These are phyloP conservation scores for Sphaerulina vaccinii DNA, from an alignment of 2,329 filamentous ascomycete genomes.

Conservation along the genomic window DNA sequence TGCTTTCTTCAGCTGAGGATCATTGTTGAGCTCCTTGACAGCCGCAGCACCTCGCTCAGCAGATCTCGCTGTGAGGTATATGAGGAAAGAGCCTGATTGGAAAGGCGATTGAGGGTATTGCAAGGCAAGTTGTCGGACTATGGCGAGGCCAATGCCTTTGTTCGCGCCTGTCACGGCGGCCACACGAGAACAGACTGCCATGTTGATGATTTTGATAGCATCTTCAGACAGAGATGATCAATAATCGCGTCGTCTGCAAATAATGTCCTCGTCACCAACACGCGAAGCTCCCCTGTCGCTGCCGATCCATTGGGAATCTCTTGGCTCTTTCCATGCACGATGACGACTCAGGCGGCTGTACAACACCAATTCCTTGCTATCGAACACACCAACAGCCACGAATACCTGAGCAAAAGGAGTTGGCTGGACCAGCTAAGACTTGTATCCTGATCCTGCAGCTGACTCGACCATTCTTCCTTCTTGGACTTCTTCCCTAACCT, in stretches of 20 bases:
- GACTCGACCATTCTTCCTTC: constrained; percentile 1
- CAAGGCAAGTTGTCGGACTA: constrained; percentile 56
- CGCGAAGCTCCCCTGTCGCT: constrained; percentile 3
- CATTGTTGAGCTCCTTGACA: constrained; percentile 44
- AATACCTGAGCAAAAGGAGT: not conserved
- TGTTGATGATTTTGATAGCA: constrained; percentile 14
- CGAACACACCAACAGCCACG: constrained; percentile 5
- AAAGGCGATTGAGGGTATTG: constrained; percentile 53
- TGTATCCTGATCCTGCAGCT: constrained; percentile 7
- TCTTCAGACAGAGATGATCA: not conserved
- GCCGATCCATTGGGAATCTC: not conserved
- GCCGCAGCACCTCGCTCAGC: constrained; percentile 49
- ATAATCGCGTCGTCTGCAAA: constrained; percentile 1
- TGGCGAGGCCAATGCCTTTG: constrained; percentile 53
- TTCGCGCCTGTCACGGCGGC: constrained; percentile 57
- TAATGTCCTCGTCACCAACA: constrained; percentile 7
- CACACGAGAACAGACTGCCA: constrained; percentile 40
- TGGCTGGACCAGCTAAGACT: constrained; percentile 17
- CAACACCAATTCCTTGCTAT: constrained; percentile 12
- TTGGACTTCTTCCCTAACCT: not conserved
- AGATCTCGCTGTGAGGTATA: constrained; percentile 56
- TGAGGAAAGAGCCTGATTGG: constrained; percentile 50
- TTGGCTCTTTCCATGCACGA: constrained; percentile 9
- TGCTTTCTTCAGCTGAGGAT: constrained; percentile 47
- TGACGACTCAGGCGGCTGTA: constrained; percentile 6